phyloP scores from a whole-genome alignment of 2,329 filamentous ascomycete genomes.

The Trichoderma sp. region DNA sequence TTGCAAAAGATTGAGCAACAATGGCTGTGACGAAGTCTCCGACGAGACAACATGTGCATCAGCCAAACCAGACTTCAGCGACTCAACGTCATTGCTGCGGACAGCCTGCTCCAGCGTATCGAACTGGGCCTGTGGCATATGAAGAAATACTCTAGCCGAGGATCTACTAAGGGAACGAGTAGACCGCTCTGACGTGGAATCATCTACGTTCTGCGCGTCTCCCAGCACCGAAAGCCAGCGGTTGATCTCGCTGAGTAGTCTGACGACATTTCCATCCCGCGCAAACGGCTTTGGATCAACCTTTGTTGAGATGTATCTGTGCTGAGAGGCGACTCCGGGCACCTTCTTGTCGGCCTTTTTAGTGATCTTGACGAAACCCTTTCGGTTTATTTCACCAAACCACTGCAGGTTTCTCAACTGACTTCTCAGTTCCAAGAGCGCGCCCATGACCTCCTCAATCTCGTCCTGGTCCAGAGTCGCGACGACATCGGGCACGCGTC shows the following conservation, averaged over 20 bases:
- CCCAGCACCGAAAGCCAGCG: constrained; percentile 85
- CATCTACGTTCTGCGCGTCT: constrained; percentile 75
- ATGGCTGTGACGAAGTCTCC: constrained; percentile 53
- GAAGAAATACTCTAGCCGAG: constrained; percentile 73
- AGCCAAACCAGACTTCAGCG: constrained; percentile 57
- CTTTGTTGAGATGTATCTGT: constrained; percentile 84
- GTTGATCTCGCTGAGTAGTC: constrained; percentile 68
- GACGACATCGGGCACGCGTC: constrained; percentile 66
- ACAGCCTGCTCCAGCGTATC: constrained; percentile 74
- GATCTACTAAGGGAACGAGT: constrained; percentile 75
- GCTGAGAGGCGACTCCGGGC: constrained; percentile 71
- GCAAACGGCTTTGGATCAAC: constrained; percentile 89
- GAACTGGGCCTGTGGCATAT: constrained; percentile 66
- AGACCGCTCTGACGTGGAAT: constrained; percentile 73
- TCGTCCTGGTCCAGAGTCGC: constrained; percentile 83
- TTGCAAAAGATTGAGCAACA: constrained; percentile 81
- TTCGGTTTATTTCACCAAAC: constrained; percentile 96
- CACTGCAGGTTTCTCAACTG: constrained; percentile 91
- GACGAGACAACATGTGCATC: constrained; percentile 51
- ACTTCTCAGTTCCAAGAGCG: constrained; percentile 82
- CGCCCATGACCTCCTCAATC: constrained; percentile 85
- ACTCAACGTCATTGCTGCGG: constrained; percentile 63
- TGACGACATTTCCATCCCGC: constrained; percentile 60
- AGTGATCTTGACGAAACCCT: constrained; percentile 96
- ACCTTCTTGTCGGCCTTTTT: constrained; percentile 99